Base-by-base conservation (phyloP, 306 rosid genomes). In the Urtica urens region DNA sequence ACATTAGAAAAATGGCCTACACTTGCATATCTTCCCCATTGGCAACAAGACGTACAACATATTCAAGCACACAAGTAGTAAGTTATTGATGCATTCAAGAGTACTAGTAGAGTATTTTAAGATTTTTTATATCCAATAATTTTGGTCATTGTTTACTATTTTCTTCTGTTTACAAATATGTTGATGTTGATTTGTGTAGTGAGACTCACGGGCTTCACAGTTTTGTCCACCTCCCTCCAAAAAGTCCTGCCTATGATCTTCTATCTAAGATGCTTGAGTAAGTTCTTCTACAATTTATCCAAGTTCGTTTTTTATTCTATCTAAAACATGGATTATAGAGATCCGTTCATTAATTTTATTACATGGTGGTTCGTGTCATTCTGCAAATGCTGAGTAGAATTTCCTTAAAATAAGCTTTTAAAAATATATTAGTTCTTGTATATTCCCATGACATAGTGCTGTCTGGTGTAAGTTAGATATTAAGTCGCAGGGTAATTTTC, bases 201-300 rank as follows among this genome's bases (percentile, higher is more conserved):
- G 97, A 88, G 50, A 88, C 66, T 63, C 57, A 77, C 67, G 84
- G 76, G 51, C 86, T 88, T 23, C 33, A 65, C 62, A 57, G 54
- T 63, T 68, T 84, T 52, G 95, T 88, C n/a, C 93, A 77, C 64
- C 83, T 84, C 56, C 19, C 78, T 66, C 73, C 76, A 23, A 88
- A 88, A 71, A 74, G 82, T 74, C 82, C 82, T 62, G 90, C 95
- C 40, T 88, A 60, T 54, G 97, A 84, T 68, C 97, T 88, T 46
- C 66, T 88, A 55, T 81, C 97, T 52, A 88, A 66, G 86, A 88
- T 88, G 97, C 95, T 88, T 0, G 97, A 88, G 97, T 88, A 81
- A 67, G 95, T 78, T 73, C 72, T 34, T 66, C 63, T 59, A 65
- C 62, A 34, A 25, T 15, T n/a, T 23, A 56, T 66, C 10, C 58